phyloP scores from a whole-genome alignment of 768 basidiomycete species.

The Leccinum pellstonianum region DNA sequence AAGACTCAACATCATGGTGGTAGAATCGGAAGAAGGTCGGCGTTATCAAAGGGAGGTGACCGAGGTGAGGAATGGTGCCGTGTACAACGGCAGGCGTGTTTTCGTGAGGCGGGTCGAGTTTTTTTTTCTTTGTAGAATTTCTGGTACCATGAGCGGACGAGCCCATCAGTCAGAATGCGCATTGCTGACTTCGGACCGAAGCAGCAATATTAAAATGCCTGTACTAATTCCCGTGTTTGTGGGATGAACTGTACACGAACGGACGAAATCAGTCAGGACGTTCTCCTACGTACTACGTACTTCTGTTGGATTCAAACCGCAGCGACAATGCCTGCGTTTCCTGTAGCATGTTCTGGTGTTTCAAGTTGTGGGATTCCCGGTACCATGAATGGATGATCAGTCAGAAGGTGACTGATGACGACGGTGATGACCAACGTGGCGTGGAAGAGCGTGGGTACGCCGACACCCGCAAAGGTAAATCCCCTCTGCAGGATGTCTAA shows the following conservation, averaged over 20 bases:
- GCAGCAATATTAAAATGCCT: neutral
- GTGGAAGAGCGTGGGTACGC: slow-evolving; percentile 28
- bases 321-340: neutral
- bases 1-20: neutral
- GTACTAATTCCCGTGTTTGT: neutral
- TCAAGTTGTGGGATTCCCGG: neutral
- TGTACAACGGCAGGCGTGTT: neutral
- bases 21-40: neutral
- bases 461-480: slow-evolving; percentile 25
- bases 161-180: neutral
- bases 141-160: neutral
- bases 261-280: neutral
- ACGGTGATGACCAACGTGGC: neutral
- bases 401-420: neutral
- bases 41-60: neutral
- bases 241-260: neutral
- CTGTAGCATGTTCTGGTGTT: no score
- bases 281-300: neutral
- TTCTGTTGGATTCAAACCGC: neutral
- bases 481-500: slow-evolving; percentile 12
- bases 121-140: neutral
- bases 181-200: neutral
- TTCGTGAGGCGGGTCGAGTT: neutral
- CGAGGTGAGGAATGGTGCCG: neutral
- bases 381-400: neutral